Evolutionary conservation across 2,329 filamentous ascomycete species (phyloP).

Genomic region (Sclerotinia glacialis): DNA sequence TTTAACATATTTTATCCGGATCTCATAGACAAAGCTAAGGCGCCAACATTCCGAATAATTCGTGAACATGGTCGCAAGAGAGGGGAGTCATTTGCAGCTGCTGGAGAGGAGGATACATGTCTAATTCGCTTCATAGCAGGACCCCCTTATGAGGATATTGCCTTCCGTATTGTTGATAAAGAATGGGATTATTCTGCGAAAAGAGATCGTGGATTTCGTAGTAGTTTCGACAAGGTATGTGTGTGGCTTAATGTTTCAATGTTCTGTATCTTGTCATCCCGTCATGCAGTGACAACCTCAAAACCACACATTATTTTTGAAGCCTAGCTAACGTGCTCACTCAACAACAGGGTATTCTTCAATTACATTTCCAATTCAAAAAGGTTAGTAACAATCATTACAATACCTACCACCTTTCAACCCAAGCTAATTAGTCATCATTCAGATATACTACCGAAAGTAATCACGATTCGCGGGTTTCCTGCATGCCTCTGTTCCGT

Average conservation of each 20-base stretch:
- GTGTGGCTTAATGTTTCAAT: conserved; percentile 13
- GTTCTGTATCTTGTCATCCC: conserved; percentile 1
- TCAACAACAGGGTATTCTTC: conserved; percentile 72
- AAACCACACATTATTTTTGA: conserved; percentile 5
- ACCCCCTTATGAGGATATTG: conserved; percentile 93
- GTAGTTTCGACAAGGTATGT: conserved; percentile 93
- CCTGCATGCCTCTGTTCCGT: conserved; percentile 15
- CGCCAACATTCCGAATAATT: conserved; percentile 93
- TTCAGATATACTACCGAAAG: conserved; percentile 55
- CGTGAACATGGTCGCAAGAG: conserved; percentile 85
- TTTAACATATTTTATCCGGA: conserved; percentile 99
- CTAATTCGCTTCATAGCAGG: conserved; percentile 94
- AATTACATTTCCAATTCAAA: conserved; percentile 98
- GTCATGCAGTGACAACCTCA: conserved; percentile 15
- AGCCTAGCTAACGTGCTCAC: conserved; percentile 36
- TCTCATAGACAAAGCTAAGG: conserved; percentile 89
- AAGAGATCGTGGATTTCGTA: conserved; percentile 88
- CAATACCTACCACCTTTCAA: conserved; percentile 13
- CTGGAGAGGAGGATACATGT: conserved; percentile 95
- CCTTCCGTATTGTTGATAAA: conserved; percentile 94
- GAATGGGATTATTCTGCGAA: conserved; percentile 99
- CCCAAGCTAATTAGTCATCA: conserved; percentile 31
- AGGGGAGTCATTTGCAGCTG: conserved; percentile 88
- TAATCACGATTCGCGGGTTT: conserved; percentile 32
- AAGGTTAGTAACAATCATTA: conserved; percentile 59